These are phyloP conservation scores for Diaporthe ilicicola DNA, from an alignment of 2,329 filamentous ascomycete genomes.

Conservation along the genomic window DNA sequence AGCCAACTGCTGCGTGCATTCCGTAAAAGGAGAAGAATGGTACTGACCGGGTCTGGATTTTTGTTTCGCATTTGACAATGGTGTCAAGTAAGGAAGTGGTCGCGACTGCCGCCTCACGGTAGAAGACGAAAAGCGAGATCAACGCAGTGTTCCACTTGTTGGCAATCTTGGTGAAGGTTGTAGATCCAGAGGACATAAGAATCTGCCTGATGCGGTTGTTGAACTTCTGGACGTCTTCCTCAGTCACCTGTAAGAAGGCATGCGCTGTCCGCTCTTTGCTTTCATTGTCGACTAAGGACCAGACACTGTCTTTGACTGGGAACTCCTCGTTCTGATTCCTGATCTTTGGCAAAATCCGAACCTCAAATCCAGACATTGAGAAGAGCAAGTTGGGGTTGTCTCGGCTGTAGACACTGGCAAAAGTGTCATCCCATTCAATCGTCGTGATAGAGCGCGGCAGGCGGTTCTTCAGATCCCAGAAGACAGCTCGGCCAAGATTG, in stretches of 20 bases:
- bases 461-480: constrained; percentile 99
- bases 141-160: constrained; percentile 99
- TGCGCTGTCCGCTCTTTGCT: constrained; percentile 97
- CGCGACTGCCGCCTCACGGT: constrained; percentile 95
- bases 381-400: constrained; percentile 98
- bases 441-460: constrained; percentile 94
- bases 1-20: no score
- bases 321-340: constrained; percentile 97
- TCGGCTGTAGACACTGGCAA: constrained; percentile 95
- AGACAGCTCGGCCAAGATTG: constrained; percentile 94
- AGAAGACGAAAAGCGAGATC: constrained; percentile 98
- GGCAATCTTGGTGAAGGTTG: constrained; percentile 98
- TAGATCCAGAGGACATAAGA: constrained; percentile 98
- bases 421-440: constrained; percentile 99
- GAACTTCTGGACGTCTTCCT: constrained; percentile 98
- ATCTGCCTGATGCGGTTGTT: constrained; percentile 99
- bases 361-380: constrained; percentile 98
- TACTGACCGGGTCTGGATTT: constrained; percentile 98
- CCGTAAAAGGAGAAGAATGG: no score
- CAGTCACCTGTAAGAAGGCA: constrained; percentile 96
- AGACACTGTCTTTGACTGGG: constrained; percentile 96
- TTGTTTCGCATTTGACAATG: constrained; percentile 99
- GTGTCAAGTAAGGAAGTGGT: constrained; percentile 94
- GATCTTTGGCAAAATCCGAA: constrained; percentile 93
- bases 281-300: constrained; percentile 95